Evolutionary conservation across 2,329 filamentous ascomycete species (phyloP).

Genomic region (Trichoderma pleuroti): DNA sequence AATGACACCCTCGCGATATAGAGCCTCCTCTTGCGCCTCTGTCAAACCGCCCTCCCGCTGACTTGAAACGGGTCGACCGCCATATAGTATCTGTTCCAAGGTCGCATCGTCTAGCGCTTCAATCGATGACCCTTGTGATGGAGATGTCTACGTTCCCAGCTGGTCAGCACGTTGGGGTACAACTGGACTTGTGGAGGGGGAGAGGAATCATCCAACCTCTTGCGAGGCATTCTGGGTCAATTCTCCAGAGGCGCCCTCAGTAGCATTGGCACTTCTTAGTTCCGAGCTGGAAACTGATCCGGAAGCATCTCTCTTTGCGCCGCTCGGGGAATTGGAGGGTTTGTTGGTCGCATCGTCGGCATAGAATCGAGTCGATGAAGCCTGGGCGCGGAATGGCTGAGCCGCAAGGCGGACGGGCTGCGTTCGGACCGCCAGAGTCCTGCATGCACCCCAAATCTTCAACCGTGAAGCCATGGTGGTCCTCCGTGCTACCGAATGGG

Average conservation of each 20-base stretch:
- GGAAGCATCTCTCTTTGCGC: neutral
- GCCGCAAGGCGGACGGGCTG: constrained; percentile 27
- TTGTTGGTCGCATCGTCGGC: constrained; percentile 33
- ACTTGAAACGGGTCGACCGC: constrained; percentile 32
- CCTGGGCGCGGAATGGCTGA: constrained; percentile 24
- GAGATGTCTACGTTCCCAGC: constrained; percentile 8
- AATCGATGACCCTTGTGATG: constrained; percentile 20
- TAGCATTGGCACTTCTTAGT: neutral
- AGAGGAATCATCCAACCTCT: neutral
- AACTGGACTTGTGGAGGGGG: neutral
- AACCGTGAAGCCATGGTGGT: constrained; percentile 35
- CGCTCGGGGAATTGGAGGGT: constrained; percentile 24
- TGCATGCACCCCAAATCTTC: constrained; percentile 35
- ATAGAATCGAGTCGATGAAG: constrained; percentile 28
- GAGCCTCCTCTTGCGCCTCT: constrained; percentile 41
- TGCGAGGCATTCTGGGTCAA: neutral
- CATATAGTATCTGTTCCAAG: constrained; percentile 37
- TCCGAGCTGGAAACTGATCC: neutral
- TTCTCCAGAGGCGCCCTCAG: neutral
- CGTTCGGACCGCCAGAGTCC: constrained; percentile 32
- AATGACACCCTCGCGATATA: constrained; percentile 43
- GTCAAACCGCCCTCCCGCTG: constrained; percentile 36
- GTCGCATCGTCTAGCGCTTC: constrained; percentile 35
- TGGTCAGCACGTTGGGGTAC: neutral
- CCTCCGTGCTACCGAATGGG: constrained; percentile 14